A percentile compares a stretch with the other conserved stretches of the same genome.
Evolutionary conservation across 2,329 filamentous ascomycete genomes (phyloP).

Genomic region (Verticillium nubilum): DNA sequence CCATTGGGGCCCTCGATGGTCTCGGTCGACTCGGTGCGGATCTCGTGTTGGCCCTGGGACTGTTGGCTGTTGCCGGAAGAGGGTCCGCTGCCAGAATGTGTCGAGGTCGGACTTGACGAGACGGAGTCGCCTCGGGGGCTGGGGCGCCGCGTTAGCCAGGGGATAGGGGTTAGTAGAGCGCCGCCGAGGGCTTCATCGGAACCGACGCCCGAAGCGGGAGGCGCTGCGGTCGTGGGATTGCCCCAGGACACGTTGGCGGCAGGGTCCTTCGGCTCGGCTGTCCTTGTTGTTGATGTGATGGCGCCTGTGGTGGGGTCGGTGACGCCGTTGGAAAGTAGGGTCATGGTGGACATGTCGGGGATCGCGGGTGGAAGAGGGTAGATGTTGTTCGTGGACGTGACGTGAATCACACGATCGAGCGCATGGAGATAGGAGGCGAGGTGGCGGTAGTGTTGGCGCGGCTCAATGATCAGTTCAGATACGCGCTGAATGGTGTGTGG

Average conservation of each 20-base stretch:
- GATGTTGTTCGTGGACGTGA: constrained; percentile 72
- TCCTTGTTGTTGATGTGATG: constrained; percentile 4
- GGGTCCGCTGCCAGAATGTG: not conserved
- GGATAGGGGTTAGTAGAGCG: constrained; percentile 86
- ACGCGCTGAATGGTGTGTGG: constrained; percentile 92
- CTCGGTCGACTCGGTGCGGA: constrained; percentile 70
- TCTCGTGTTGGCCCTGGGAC: constrained; percentile 41
- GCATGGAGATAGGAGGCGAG: constrained; percentile 84
- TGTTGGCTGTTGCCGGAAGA: constrained; percentile 12
- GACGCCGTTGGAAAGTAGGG: constrained; percentile 55
- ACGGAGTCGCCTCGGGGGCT: constrained; percentile 5
- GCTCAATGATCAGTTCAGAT: constrained; percentile 75
- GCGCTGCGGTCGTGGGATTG: constrained; percentile 34
- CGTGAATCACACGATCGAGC: constrained; percentile 82
- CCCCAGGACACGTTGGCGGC: constrained; percentile 38
- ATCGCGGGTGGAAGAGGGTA: constrained; percentile 76
- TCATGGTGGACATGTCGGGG: constrained; percentile 50
- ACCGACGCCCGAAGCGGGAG: constrained; percentile 47
- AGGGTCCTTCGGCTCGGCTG: constrained; percentile 24
- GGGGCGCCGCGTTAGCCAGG: constrained; percentile 61
- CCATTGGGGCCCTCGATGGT: constrained; percentile 79
- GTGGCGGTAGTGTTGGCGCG: constrained; percentile 73
- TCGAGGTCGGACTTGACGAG: constrained; percentile 1
- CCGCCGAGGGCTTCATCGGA: constrained; percentile 88
- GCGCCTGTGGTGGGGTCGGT: constrained; percentile 25